Evolutionary conservation across 2,329 filamentous ascomycete genomes (phyloP), one percentile per base, ranked within the genome.

Genomic region (Xylariales sp.): DNA sequence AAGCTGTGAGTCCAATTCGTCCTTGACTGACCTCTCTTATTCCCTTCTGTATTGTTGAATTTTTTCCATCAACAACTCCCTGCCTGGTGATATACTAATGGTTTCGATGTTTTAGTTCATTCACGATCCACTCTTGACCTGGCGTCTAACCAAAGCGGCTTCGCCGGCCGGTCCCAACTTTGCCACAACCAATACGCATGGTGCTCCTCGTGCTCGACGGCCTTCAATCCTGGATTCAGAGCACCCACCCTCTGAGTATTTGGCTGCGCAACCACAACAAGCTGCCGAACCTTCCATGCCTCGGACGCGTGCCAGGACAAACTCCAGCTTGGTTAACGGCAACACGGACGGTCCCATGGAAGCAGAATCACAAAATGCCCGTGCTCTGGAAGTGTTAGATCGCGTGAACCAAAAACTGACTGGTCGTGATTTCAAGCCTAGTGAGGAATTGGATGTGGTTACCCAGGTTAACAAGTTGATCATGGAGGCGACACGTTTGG

Each of bases 91-190:
- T n/a, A n/a, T n/a, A 16, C 10, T 31, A 23, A n/a, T 38, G 10
- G 24, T 43, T 15, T 15, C 10, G 12, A 30, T 17, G 11, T 14
- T 7, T 6, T 55, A 93, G 87, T 99, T 99, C 67, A 96, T 99
- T 49, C 94, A 99, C 60, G 93, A 99, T 61, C 93, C 94, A n/a
- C 78, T 99, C 29, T 85, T 98, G 38, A 98, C 90, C 33, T 99
- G 93, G 93, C 85, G 93, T 51, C 77, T 99, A 25, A 83, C 78
- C 21, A 80, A 73, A 38, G 72, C 75, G 8, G 69, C 74, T 8
- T 81, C 76, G 20, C 81, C 81, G 1, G 61, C 76, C 11, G 82
- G 82, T 0, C 82, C 82, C 30, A 82, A 82, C 56, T 86, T 85
- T 70, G 71, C 74, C 14, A 55, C 82, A 17, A 66, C 57, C 1